Evolutionary conservation across 257 asterid genomes (phyloP).

Genomic region (Solanum bulbocastanum): DNA sequence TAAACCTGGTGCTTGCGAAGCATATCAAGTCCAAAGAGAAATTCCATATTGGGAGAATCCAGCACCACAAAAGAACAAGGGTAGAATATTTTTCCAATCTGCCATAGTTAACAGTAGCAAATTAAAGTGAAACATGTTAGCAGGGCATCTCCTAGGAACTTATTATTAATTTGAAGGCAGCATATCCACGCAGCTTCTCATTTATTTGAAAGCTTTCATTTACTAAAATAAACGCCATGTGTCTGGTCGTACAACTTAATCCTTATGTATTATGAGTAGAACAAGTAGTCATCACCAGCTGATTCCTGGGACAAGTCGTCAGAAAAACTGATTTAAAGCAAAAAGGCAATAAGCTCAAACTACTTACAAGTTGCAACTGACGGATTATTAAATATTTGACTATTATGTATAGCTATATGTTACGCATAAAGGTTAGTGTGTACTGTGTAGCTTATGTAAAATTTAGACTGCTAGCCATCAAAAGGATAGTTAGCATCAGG

Average conservation of each 20-base stretch:
- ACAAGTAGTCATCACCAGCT: not conserved
- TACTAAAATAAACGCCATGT: not conserved
- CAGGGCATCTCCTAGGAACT: not conserved
- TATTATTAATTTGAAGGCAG: not conserved
- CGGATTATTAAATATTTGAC: not conserved
- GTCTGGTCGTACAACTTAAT: not conserved
- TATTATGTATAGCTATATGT: not conserved
- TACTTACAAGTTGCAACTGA: not conserved
- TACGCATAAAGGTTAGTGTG: not conserved
- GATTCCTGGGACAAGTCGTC: not conserved
- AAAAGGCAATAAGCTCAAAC: not conserved
- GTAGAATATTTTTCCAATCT: slow-evolving; percentile 80
- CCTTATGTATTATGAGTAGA: not conserved
- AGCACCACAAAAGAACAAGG: slow-evolving; percentile 87
- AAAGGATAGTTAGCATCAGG: not conserved
- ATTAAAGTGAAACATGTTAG: not conserved
- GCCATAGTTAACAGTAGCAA: slow-evolving; percentile 6
- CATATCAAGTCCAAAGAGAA: slow-evolving; percentile 97
- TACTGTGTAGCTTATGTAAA: not conserved
- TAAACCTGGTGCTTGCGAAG: slow-evolving; percentile 90
- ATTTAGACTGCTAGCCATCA: not conserved
- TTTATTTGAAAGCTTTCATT: not conserved
- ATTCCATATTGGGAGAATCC: slow-evolving; percentile 97
- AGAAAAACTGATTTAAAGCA: not conserved
- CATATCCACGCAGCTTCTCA: not conserved